Evolutionary conservation across 441 rosid genomes (phyloP), one percentile per base, ranked within the genome.

Genomic region (Biscutella auriculata): DNA sequence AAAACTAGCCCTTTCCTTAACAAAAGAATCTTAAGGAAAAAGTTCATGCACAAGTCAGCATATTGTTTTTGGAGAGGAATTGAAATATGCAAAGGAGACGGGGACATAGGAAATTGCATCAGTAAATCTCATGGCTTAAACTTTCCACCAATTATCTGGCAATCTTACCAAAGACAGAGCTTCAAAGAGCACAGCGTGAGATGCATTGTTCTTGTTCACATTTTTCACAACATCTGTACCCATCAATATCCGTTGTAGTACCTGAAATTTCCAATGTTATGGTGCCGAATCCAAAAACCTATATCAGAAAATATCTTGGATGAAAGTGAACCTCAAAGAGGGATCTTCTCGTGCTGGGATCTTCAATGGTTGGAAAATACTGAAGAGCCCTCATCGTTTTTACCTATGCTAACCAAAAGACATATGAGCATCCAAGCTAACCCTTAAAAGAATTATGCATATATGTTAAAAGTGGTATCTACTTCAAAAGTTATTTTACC

Each of bases 201-300:
- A 88, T 17, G 96, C 99, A 74, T 94, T 94, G 79, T 94, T 94
- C 80, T 94, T 94, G 70, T 94, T 94, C 48, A 94, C 97, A 63
- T 94, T 94, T 77, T 94, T 94, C 48, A 94, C 99, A 59, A 90
- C 99, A 77, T 94, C 99, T 57, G 99, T 94, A 60, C 99, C 99
- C 97, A 94, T 87, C 48, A 94, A 73, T 74, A 90, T 84, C 68
- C 95, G 83, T 68, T 94, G 99, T 28, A 94, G 82, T 52, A 90
- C 97, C 99, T 94, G 84, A 57, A 65, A 73, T 58, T 58, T 66
- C 35, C 55, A 74, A 44, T 30, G 21, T 46, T 33, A 33, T 33
- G 13, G 9, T 5, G 36, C 13, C 36, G 4, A 33, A 33, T 11
- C n/a, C 9, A 33, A 9, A 33, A 33, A 35, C 33, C 37, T 41